Evolutionary conservation across 176 grass and related monocot species (phyloP), one percentile per base, ranked within the genome.

Genomic region (Stipa capillata): DNA sequence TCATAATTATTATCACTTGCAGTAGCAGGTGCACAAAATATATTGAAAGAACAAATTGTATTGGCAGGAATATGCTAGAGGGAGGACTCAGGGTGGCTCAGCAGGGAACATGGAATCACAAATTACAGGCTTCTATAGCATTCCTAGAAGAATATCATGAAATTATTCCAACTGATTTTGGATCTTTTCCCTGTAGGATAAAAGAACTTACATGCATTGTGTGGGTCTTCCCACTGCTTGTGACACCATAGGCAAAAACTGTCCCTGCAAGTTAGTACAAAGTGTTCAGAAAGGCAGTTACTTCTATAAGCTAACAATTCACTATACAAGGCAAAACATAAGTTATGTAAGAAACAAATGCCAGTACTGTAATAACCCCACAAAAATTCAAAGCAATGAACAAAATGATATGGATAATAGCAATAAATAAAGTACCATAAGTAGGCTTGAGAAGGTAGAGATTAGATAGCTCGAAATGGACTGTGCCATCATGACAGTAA

Each of bases 221-320:
- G 81, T 99, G 96, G 17, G 96, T 99, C 86, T 99, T 99, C 68
- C 96, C 96, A 86, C 96, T 99, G 54, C 96, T 99, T 78, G 96
- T 99, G 70, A 99, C 96, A 79, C 96, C 96, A 79, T 99, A 99
- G 7, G 96, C 96, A 89, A 99, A 99, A 78, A 99, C 96, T 32
- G 96, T 99, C 45, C 96, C 96, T 99, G 74, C 84, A 92, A 84
- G 20, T 71, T 74, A 35, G 63, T 74, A 66, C 2, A 73, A 76
- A 84, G 5, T 21, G 12, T 20, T 90, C 41, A 73, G 80, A 69
- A 64, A 78, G 44, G 18, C 60, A 60, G 40, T 50, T 82, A 67
- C 49, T 55, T 83, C 69, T 58, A 35, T 71, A 74, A 77, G 45
- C 42, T 40, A 63, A 34, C 10, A 42, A n/a, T 14, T 73, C 32